Evolutionary conservation across 768 basidiomycete genomes (phyloP).

Genomic region (Lactarius pseudohatsudake): DNA sequence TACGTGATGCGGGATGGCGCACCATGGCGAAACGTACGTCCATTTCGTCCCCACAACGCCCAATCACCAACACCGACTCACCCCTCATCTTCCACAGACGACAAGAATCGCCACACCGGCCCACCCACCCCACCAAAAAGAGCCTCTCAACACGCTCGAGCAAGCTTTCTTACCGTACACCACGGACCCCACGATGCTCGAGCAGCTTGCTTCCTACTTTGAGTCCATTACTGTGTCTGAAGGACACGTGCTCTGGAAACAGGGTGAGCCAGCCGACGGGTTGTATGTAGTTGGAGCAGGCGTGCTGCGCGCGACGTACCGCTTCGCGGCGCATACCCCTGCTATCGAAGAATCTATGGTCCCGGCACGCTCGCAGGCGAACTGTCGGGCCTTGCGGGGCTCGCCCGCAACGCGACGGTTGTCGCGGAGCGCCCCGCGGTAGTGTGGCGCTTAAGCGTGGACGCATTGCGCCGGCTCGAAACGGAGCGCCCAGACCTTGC

Average conservation of each 20-base stretch:
- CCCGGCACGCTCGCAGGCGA: conserved; percentile 89
- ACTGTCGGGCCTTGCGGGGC: conserved; percentile 76
- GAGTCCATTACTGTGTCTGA: conserved; percentile 55
- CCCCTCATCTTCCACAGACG: conserved; percentile 13
- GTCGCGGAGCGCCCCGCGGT: conserved; percentile 74
- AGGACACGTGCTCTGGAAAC: conserved; percentile 69
- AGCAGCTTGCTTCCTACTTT: conserved; percentile 69
- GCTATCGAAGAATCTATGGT: conserved; percentile 89
- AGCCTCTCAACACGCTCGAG: conserved; percentile 67
- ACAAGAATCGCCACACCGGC: conserved; percentile 8
- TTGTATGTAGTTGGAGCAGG: conserved; percentile 90
- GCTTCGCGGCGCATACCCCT: conserved; percentile 65
- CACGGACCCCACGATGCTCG: conserved; percentile 55
- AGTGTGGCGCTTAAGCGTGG: conserved; percentile 75
- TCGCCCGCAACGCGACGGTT: conserved; percentile 82
- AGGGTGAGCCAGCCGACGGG: conserved; percentile 75
- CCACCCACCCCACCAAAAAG: conserved; percentile 2
- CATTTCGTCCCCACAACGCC: background rate
- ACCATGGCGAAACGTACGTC: conserved; percentile 24
- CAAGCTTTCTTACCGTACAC: conserved; percentile 80
- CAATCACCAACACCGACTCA: background rate
- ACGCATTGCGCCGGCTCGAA: conserved; percentile 62
- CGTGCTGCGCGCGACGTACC: conserved; percentile 78
- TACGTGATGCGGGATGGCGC: conserved; percentile 28
- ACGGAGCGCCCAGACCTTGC: conserved; percentile 65